Evolutionary conservation across 2,329 filamentous ascomycete genomes (phyloP), one percentile per base, ranked within the genome.

Genomic region (Penicillium sp.): DNA sequence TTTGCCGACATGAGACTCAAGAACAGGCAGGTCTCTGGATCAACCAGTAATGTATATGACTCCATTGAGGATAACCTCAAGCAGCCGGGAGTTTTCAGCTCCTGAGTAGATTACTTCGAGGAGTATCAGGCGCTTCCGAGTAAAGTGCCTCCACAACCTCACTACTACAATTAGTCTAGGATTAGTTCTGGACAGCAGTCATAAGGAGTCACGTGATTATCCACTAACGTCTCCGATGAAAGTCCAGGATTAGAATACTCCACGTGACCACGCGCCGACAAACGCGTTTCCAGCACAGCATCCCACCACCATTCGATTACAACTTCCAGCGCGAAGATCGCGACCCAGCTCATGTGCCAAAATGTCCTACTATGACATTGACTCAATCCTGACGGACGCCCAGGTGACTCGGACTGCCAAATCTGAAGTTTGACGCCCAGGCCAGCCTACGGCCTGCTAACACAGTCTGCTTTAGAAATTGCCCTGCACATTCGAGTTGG

Each of bases 401-500:
- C 76, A 79, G 67, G 77, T 78, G 64, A 42, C 65, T 63, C 14
- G 28, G 2, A 42, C 11, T n/a, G 28, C 12, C 7, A 49, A 6
- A 6, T 55, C 6, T 3, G 11, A 25, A 20, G 12, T 3, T 34
- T 15, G n/a, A 28, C 3, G 11, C 41, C 17, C 48, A 50, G 28
- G 22, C 22, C 20, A 52, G n/a, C 14, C 5, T 5, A 15, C 17
- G 14, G 22, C 25, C 14, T 28, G 22, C 65, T 69, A 59, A 72
- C 56, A 48, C 37, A 15, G 25, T 53, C 25, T 5, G 22, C 39
- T 61, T 54, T 60, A 96, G 88, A 98, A 97, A 90, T 86, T 97
- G 35, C 94, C 95, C 42, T 96, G 93, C 81, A 96, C 90, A 54
- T 97, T 98, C 78, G 90, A 96, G 72, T 86, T 97, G 71, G 90